A percentile compares a stretch with the other conserved stretches of the same genome.
phyloP scores from a whole-genome alignment of 116 monocot genomes.

The Phalaenopsis hybrid region DNA sequence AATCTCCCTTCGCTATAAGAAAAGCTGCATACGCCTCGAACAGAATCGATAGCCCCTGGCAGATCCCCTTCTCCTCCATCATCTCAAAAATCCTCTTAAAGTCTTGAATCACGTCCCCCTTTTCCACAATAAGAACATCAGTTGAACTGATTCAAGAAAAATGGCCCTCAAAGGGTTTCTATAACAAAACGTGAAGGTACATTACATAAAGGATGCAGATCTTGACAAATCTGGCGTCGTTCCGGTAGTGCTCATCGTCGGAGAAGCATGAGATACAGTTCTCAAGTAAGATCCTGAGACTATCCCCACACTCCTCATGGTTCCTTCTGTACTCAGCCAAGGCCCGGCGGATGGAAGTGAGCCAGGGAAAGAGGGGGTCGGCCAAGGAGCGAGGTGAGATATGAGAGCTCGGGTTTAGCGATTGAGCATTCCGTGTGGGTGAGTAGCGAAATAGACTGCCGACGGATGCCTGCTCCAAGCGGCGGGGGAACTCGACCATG shows the following conservation, averaged over 20 bases:
- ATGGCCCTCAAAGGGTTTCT: background rate
- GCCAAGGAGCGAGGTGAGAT: constrained; percentile 3
- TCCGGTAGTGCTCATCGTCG: constrained; percentile 35
- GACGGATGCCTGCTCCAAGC: background rate
- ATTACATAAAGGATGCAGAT: constrained; percentile 70
- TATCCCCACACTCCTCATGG: constrained; percentile 2
- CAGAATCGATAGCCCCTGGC: constrained; percentile 40
- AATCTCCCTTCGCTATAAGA: constrained; percentile 33
- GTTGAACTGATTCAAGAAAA: background rate
- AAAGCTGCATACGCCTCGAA: constrained; percentile 65
- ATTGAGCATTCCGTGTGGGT: constrained; percentile 1
- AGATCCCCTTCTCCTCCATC: constrained; percentile 58
- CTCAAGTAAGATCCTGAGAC: constrained; percentile 27
- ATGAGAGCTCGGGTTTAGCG: background rate
- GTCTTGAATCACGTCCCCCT: constrained; percentile 68
- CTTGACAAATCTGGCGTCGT: constrained; percentile 59
- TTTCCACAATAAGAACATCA: background rate
- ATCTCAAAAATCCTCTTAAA: constrained; percentile 45
- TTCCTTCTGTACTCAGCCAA: constrained; percentile 30
- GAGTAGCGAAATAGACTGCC: background rate
- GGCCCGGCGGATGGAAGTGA: constrained; percentile 42
- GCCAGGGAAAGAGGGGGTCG: constrained; percentile 8
- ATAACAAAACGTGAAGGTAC: background rate
- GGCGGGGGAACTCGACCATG: constrained; percentile 1
- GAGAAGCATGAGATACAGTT: constrained; percentile 53